Evolutionary conservation across 2,329 filamentous ascomycete species (phyloP).

Genomic region (Atkinsonella texensis): DNA sequence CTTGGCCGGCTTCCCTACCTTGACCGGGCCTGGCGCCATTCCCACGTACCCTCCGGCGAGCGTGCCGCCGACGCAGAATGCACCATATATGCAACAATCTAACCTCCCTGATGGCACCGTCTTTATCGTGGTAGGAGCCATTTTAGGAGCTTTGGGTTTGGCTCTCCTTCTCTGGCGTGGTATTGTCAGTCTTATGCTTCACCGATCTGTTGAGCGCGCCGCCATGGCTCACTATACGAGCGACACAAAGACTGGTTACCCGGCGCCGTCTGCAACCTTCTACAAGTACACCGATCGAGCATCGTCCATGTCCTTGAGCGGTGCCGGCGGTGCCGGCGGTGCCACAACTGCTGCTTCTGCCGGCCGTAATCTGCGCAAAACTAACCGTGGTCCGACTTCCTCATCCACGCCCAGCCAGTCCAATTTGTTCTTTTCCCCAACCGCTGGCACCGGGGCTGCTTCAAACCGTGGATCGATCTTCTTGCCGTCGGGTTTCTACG

Average conservation of each 20-base stretch:
- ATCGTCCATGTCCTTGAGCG: constrained; percentile 38
- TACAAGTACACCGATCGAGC: constrained; percentile 53
- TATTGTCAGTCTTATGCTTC: constrained; percentile 79
- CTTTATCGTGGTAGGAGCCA: constrained; percentile 87
- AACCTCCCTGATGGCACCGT: constrained; percentile 82
- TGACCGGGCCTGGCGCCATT: constrained; percentile 26
- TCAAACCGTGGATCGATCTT: constrained; percentile 64
- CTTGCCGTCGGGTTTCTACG: constrained; percentile 85
- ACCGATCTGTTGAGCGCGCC: constrained; percentile 79
- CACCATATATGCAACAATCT: constrained; percentile 86
- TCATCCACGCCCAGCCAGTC: constrained; percentile 49
- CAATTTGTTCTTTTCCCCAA: constrained; percentile 91
- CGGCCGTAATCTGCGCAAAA: constrained; percentile 39
- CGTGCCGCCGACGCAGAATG: constrained; percentile 71
- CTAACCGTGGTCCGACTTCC: constrained; percentile 38
- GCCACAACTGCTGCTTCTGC: constrained; percentile 23
- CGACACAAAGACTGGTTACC: constrained; percentile 58
- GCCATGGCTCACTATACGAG: constrained; percentile 60
- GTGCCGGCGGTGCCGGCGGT: constrained; percentile 8
- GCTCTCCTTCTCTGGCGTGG: constrained; percentile 81
- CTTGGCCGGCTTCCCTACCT: constrained; percentile 27
- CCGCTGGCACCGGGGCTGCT: constrained; percentile 49
- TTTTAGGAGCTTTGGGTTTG: constrained; percentile 70
- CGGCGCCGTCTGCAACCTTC: constrained; percentile 43
- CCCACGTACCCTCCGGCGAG: constrained; percentile 57